Base-by-base conservation (phyloP, 805 yeast species). In the Naumovozyma castellii region DNA sequence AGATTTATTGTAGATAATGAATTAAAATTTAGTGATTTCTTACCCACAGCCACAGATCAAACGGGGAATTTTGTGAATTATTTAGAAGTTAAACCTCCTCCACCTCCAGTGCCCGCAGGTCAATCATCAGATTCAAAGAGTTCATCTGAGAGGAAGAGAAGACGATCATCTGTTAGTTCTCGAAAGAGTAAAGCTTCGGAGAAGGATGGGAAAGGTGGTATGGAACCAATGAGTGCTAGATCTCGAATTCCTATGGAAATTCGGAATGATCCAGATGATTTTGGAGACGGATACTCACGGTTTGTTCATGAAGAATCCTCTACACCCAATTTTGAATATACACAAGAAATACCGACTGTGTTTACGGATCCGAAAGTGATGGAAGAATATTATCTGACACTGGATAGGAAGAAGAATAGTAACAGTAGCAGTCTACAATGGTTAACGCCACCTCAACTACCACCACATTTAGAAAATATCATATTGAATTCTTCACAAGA, bases 41-140 rank as follows among this genome's bases (percentile, higher is more conserved):
- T 88, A 48, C 95, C 95, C 14, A 87, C 95, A 1, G 97, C 97
- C 4, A 88, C 97, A 0, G 97, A 88, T 62, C 92, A 87, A 45
- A 81, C 85, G 78, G 97, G 97, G 33, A 87, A 88, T 57, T 83
- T 88, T 53, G 95, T 88, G 39, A 88, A 88, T 61, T 88, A 88
- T 61, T 72, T 88, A 40, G 95, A 86, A 59, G 82, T 85, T 16
- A 61, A 71, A 65, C 2, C 45, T 8, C 35, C 73, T 58, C 61
- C 54, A 40, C 61, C 49, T 28, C 39, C 20, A 36, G 34, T 25
- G 38, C 42, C 32, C 25, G 13, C 20, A 22, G 30, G 17, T 34
- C 33, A 4, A 34, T 22, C 18, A 4, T 25, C 31, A 20, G 15
- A 13, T 13, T 9, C 14, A 6, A 29, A 29, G 13, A 13, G 5